These are phyloP conservation scores for Fusarium foetens DNA, from an alignment of 2,329 filamentous ascomycete genomes.

Conservation along the genomic window DNA sequence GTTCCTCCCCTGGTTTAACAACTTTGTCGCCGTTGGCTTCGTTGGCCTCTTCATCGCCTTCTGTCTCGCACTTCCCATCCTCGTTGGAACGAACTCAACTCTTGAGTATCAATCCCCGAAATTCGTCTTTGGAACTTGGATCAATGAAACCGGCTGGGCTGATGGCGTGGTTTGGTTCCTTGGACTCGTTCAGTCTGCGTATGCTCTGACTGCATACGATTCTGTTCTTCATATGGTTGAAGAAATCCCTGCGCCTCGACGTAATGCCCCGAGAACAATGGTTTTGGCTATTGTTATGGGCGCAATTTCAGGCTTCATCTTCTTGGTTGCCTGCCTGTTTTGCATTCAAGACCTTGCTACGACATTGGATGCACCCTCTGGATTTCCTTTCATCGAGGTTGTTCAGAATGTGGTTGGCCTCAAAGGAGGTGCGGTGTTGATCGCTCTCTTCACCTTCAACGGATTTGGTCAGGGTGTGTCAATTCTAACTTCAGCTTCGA, in stretches of 20 bases:
- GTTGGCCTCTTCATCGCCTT: slow-evolving; percentile 62
- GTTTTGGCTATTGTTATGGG: slow-evolving; percentile 60
- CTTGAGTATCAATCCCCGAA: slow-evolving; percentile 59
- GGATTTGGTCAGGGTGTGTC: slow-evolving; percentile 64
- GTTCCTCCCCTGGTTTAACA: slow-evolving; percentile 62
- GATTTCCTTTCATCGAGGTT: slow-evolving; percentile 61
- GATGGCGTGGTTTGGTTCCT: slow-evolving; percentile 66
- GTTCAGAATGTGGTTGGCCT: slow-evolving; percentile 50
- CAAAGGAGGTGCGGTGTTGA: slow-evolving; percentile 54
- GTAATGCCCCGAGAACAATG: slow-evolving; percentile 61
- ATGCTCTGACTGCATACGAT: slow-evolving; percentile 62
- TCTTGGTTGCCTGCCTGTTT: slow-evolving; percentile 62
- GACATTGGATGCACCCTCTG: slow-evolving; percentile 52
- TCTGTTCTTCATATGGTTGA: slow-evolving; percentile 69
- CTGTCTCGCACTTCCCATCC: slow-evolving; percentile 61
- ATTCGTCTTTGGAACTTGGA: slow-evolving; percentile 64
- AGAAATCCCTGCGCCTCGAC: slow-evolving; percentile 63
- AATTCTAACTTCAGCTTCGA: slow-evolving; percentile 61
- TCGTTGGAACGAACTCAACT: slow-evolving; percentile 56
- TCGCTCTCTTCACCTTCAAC: slow-evolving; percentile 65
- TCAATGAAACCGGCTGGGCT: slow-evolving; percentile 58
- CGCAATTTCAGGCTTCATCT: slow-evolving; percentile 59
- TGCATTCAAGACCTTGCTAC: slow-evolving; percentile 58
- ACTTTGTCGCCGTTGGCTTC: slow-evolving; percentile 64
- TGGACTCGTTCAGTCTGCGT: slow-evolving; percentile 66